Base-by-base conservation (phyloP, 306 rosid species). In the Trifolium subterraneum region DNA sequence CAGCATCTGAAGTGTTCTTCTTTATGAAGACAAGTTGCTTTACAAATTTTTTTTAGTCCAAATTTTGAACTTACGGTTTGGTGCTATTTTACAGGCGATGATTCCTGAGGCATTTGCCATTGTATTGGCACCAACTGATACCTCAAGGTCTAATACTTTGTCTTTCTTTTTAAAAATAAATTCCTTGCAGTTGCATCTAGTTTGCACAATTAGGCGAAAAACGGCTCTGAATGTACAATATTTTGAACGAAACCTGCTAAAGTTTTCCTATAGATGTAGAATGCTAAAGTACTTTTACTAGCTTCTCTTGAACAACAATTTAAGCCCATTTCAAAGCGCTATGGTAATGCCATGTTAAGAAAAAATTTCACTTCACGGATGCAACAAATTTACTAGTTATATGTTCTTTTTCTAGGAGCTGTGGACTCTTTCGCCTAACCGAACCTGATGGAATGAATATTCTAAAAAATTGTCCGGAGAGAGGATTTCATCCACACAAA, bases 81-180 rank as follows among this genome's bases (percentile, higher is more conserved):
- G 22, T 58, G 29, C 78, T 71, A 35, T 25, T 54, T 59, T 71
- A 56, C 87, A 93, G 95, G 75, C 70, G 33, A 90, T 90, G 98
- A 74, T 89, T 72, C 91, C 96, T 2, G 93, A 93, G 87, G 98
- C 93, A 59, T 84, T 93, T 78, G 95, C 97, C 58, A 82, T 87
- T 86, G 95, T 93, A 65, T 77, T 90, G 84, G 95, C 98, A 38
- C 95, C 98, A 41, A 86, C 77, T 7, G 98, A 93, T 81, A 45
- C 86, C 48, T 69, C 87, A 54, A 87, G 97, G 93, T 93, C 62
- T 61, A 75, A 50, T 64, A 42, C 58, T 59, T 59, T 67, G 35
- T 66, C 44, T 29, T 7, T 0, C 20, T 31, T 18, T 33, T 48
- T 10, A 0, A 12, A 25, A 58, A 59, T 5, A 12, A 10, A 27